These are phyloP conservation scores for Gnomoniopsis smithogilvyi DNA, from an alignment of 2,329 filamentous ascomycete genomes.

Conservation along the genomic window DNA sequence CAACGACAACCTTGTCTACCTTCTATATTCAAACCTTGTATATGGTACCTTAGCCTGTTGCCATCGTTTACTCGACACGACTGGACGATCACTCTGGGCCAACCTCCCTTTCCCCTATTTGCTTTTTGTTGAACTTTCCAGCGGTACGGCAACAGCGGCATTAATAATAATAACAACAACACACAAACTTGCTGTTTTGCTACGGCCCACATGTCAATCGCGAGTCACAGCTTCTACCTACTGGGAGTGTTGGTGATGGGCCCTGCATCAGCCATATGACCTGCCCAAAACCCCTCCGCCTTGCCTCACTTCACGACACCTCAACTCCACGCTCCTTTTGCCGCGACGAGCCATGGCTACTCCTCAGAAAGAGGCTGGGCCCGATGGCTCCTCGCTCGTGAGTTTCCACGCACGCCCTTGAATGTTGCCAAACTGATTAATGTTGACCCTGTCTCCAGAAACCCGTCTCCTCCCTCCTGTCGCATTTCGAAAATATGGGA, in stretches of 20 bases:
- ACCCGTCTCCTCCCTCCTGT: constrained; percentile 77
- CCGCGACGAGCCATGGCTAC: constrained; percentile 16
- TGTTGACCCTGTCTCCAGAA: constrained; percentile 49
- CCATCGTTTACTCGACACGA: background rate
- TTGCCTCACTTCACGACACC: constrained; percentile 4
- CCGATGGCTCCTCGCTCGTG: constrained; percentile 75
- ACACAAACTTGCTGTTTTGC: constrained; percentile 2
- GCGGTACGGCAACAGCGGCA: too few species aligned
- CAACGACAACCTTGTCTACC: background rate
- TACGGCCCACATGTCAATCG: constrained; percentile 12
- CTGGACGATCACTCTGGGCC: background rate
- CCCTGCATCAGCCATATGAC: constrained; percentile 14
- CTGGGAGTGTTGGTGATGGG: constrained; percentile 16
- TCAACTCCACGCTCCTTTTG: constrained; percentile 8
- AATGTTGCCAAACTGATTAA: constrained; percentile 17
- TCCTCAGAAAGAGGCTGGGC: constrained; percentile 37
- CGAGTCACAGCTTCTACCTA: constrained; percentile 14
- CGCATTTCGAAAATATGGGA: constrained; percentile 77
- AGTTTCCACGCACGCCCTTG: constrained; percentile 27
- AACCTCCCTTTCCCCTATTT: constrained; percentile 2
- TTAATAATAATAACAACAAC: background rate
- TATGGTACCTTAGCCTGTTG: background rate
- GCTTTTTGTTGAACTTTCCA: background rate
- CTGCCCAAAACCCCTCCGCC: constrained; percentile 22
- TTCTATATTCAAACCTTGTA: background rate